Conservation (phyloP, 2,329 filamentous ascomycete species). For the Microthyrium microscopicum region DNA sequence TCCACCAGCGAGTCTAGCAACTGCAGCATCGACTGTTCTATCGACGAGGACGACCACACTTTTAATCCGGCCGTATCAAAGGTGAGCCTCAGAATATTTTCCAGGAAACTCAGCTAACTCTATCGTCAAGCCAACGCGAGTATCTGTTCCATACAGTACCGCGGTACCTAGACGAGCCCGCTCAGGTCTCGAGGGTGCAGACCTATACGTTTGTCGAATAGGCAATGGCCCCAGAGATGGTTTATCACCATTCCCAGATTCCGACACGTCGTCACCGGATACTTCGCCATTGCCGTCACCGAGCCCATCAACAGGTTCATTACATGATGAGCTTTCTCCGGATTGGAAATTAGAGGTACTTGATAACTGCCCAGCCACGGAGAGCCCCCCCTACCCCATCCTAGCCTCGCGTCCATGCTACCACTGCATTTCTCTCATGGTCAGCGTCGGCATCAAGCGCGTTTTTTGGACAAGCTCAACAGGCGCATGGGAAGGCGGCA, state of each 20-base stretch:
- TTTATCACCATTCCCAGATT: too few relatives aligned
- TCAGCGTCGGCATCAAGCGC: conserved; percentile 33
- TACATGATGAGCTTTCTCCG: conserved; percentile 37
- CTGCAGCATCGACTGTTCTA: background rate
- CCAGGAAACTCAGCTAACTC: conserved; percentile 11
- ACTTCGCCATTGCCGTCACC: background rate
- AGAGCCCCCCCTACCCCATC: conserved; percentile 11
- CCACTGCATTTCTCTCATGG: conserved; percentile 34
- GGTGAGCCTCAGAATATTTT: conserved; percentile 11
- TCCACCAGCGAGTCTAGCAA: background rate
- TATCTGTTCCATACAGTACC: conserved; percentile 9
- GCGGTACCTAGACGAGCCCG: too few relatives aligned
- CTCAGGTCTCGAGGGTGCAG: too few relatives aligned
- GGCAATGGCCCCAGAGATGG: too few relatives aligned
- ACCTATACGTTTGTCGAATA: conserved; percentile 38
- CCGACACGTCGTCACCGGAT: background rate
- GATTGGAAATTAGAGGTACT: too few relatives aligned
- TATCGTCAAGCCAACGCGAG: too few relatives aligned
- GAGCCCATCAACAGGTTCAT: conserved; percentile 17
- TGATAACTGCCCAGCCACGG: background rate
- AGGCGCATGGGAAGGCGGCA: conserved; percentile 34
- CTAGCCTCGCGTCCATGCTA: conserved; percentile 34
- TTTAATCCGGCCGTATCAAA: background rate
- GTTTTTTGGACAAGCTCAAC: conserved; percentile 35
- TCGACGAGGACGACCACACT: conserved; percentile 3